A percentile compares a stretch with the other conserved stretches of the same genome.
Conservation (phyloP, 257 asterid genomes). For the Haberlea rhodopensis region DNA sequence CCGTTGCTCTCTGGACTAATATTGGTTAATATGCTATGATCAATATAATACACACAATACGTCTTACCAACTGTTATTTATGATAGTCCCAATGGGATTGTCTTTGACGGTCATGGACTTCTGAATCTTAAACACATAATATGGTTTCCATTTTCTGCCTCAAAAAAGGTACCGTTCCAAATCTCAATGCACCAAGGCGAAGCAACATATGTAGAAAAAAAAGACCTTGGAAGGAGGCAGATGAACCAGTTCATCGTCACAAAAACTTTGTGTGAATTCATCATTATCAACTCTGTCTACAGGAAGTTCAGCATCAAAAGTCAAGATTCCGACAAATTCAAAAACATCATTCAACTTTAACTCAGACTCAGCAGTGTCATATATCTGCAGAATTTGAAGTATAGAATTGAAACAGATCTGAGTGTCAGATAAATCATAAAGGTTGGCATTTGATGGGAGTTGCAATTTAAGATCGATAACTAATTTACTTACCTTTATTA, state of each 20-base stretch:
- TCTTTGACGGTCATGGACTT: neutral
- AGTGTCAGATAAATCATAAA: slow-evolving; percentile 4
- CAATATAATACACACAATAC: too few relatives aligned
- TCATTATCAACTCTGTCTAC: slow-evolving; percentile 39
- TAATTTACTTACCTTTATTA: slow-evolving; percentile 61
- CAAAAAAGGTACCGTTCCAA: slow-evolving; percentile 2
- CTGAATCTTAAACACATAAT: neutral
- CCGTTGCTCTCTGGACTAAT: too few relatives aligned
- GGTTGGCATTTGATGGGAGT: neutral
- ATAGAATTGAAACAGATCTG: slow-evolving; percentile 14
- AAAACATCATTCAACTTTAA: slow-evolving; percentile 83
- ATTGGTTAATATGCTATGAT: too few relatives aligned
- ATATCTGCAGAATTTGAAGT: slow-evolving; percentile 52
- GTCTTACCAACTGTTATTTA: too few relatives aligned
- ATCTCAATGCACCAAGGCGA: neutral
- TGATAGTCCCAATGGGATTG: too few relatives aligned
- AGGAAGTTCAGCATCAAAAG: slow-evolving; percentile 56
- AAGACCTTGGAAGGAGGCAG: slow-evolving; percentile 71
- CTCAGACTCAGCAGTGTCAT: slow-evolving; percentile 70
- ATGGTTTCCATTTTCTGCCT: neutral
- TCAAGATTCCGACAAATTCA: slow-evolving; percentile 84
- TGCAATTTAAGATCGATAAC: slow-evolving; percentile 9
- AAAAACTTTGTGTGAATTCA: slow-evolving; percentile 39
- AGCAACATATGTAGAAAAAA: neutral
- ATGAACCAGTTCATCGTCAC: slow-evolving; percentile 51